A percentile compares a stretch with the other conserved stretches of the same genome.
phyloP scores from a whole-genome alignment of 2,329 filamentous ascomycete species.

The Aspergillus hiratsukae region DNA sequence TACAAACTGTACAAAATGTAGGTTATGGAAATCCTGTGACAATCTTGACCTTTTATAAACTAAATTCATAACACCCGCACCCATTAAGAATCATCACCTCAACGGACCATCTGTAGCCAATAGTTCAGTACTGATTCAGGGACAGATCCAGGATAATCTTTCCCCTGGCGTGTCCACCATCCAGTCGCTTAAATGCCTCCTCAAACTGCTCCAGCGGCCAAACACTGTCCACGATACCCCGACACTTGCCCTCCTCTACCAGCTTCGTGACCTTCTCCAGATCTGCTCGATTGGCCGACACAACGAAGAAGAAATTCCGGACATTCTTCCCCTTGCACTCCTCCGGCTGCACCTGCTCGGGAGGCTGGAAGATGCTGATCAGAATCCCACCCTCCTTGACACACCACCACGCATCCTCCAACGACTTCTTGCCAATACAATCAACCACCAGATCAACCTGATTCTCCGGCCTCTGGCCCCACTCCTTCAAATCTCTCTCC shows the following conservation, averaged over 20 bases:
- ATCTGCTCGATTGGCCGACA: constrained; percentile 34
- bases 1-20: too few relatives aligned
- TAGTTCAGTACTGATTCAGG: constrained; percentile 4
- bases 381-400: constrained; percentile 35
- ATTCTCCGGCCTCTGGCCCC: constrained; percentile 22
- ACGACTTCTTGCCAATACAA: constrained; percentile 38
- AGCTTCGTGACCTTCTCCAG: constrained; percentile 35
- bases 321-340: constrained; percentile 23
- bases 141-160: constrained; percentile 39
- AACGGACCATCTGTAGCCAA: not conserved
- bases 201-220: constrained; percentile 38
- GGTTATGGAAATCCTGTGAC: too few relatives aligned
- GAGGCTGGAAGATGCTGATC: constrained; percentile 39
- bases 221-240: constrained; percentile 39
- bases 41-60: too few relatives aligned
- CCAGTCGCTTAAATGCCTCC: constrained; percentile 37
- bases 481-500: constrained; percentile 16
- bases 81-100: too few relatives aligned
- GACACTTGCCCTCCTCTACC: constrained; percentile 36
- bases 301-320: constrained; percentile 40
- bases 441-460: constrained; percentile 45
- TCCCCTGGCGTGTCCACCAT: constrained; percentile 38
- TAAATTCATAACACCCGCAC: too few relatives aligned
- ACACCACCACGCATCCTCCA: constrained; percentile 42
- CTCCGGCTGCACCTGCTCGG: constrained; percentile 27